phyloP scores from a whole-genome alignment of 2,329 filamentous ascomycete species.

The Aspergillus sp. region DNA sequence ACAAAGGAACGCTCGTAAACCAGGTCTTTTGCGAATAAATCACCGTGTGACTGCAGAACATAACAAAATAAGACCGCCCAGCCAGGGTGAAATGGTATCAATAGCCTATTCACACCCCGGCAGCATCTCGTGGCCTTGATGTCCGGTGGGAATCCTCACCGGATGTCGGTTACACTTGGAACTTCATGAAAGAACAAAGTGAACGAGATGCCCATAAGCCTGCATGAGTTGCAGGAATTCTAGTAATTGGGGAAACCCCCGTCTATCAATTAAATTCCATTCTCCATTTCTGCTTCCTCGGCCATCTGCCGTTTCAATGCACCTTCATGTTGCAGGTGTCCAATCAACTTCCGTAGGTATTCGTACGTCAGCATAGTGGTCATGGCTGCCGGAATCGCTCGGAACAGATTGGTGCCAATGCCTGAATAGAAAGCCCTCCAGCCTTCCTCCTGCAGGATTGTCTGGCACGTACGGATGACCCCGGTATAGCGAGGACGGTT shows the following conservation, averaged over 20 bases:
- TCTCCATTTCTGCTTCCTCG: constrained; percentile 14
- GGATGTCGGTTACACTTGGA: neutral
- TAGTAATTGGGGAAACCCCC: neutral
- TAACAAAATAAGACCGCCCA: no score
- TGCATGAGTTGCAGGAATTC: neutral
- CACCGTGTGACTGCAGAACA: no score
- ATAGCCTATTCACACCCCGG: neutral
- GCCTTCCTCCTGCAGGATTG: constrained; percentile 85
- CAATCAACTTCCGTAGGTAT: constrained; percentile 59
- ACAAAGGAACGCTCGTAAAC: neutral
- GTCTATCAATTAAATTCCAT: constrained; percentile 20
- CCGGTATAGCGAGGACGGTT: constrained; percentile 66
- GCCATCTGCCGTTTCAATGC: constrained; percentile 23
- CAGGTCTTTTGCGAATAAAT: no score
- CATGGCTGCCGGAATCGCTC: constrained; percentile 89
- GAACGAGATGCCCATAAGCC: neutral
- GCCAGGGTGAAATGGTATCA: neutral
- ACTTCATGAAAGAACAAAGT: neutral
- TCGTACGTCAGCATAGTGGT: constrained; percentile 98
- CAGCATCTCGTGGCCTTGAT: neutral
- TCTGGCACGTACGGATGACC: constrained; percentile 75
- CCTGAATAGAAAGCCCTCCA: constrained; percentile 97
- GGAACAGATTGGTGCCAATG: constrained; percentile 96
- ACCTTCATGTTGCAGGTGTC: constrained; percentile 54
- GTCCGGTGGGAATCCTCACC: neutral